These are phyloP conservation scores for Pichia inconspicua DNA, from an alignment of 1,139 yeast genomes.

Conservation along the genomic window DNA sequence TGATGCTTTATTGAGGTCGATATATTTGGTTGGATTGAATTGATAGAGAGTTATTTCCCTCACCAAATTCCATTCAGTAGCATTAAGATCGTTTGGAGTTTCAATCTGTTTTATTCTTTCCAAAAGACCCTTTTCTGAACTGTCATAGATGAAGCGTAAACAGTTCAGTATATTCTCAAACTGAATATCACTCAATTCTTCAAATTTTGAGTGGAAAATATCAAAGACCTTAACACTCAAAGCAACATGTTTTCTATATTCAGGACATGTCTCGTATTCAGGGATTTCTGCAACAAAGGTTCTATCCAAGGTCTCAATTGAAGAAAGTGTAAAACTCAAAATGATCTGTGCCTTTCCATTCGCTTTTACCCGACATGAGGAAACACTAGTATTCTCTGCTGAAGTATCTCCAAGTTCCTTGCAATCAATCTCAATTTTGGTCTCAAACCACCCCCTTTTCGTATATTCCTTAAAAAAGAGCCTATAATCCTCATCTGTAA, in stretches of 20 bases:
- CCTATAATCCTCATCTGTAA: conserved; percentile 11
- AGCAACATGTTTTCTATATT: conserved; percentile 11
- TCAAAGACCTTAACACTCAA: conserved; percentile 13
- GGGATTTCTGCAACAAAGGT: conserved; percentile 11
- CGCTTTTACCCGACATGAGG: conserved; percentile 7
- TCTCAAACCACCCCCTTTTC: conserved; percentile 13
- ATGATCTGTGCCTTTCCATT: conserved; percentile 3
- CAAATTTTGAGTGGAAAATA: conserved; percentile 15
- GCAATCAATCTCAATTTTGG: conserved; percentile 10
- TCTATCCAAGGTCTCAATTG: conserved; percentile 8
- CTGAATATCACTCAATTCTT: conserved; percentile 16
- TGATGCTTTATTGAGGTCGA: conserved; percentile 16
- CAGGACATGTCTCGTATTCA: conserved; percentile 10
- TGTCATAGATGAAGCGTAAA: conserved; percentile 15
- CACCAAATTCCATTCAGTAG: conserved; percentile 12
- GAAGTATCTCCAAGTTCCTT: neutral
- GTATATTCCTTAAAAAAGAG: conserved; percentile 10
- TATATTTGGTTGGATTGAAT: conserved; percentile 7
- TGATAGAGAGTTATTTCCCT: conserved; percentile 14
- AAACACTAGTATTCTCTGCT: neutral
- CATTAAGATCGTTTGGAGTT: conserved; percentile 5
- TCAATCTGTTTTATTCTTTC: conserved; percentile 1
- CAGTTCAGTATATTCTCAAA: conserved; percentile 17
- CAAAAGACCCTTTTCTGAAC: neutral
- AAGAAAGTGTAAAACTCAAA: conserved; percentile 3